Conservation (phyloP, 176 grass and related monocot genomes). For the Rhipidocladum racemiflorum region DNA sequence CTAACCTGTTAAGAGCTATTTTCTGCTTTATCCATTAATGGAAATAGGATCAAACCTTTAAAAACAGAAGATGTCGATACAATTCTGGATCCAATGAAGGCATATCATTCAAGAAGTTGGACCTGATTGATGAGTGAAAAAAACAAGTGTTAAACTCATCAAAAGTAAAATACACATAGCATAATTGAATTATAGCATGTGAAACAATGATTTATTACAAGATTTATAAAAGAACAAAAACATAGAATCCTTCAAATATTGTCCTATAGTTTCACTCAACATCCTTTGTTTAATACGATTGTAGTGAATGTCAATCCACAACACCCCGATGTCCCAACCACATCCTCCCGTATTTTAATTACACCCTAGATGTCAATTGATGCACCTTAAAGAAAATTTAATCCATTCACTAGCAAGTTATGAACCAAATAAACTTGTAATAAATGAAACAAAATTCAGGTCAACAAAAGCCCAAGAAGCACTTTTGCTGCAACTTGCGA, state of each 20-base stretch:
- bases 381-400: neutral
- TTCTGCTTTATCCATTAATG: conserved; percentile 10
- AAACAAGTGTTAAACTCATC: neutral
- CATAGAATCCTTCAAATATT: conserved; percentile 6
- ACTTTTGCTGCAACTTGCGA: conserved; percentile 64
- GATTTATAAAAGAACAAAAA: conserved; percentile 30
- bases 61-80: conserved; percentile 91
- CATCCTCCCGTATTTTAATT: neutral
- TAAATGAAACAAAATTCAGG: neutral
- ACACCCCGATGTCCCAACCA: neutral
- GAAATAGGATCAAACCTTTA: conserved; percentile 63
- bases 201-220: neutral
- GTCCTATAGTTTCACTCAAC: neutral
- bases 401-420: conserved; percentile 1
- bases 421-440: neutral
- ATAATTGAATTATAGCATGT: conserved; percentile 16
- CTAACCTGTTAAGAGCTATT: neutral
- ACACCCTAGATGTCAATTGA: neutral
- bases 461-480: neutral
- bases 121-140: conserved; percentile 47
- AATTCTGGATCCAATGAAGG: conserved; percentile 96
- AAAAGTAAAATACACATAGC: conserved; percentile 23
- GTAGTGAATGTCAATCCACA: neutral
- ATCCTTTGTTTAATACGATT: neutral
- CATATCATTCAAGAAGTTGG: conserved; percentile 95